Base-by-base conservation (phyloP, 2,329 filamentous ascomycete species). In the Paracoccidioides lutzii region DNA sequence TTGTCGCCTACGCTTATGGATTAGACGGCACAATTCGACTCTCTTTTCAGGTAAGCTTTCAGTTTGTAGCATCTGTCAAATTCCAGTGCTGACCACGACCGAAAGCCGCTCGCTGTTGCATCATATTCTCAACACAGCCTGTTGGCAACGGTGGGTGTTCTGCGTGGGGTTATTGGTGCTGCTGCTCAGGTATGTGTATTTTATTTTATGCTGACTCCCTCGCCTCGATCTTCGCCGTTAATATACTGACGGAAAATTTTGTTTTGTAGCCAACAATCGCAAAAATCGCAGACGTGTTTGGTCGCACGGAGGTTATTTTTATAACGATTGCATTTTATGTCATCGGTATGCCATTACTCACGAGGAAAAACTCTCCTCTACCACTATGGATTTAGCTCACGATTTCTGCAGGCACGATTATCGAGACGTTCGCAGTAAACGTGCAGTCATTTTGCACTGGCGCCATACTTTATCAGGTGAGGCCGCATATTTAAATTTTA, bases 1-100 rank as follows among this genome's bases (percentile, higher is more conserved):
- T 85, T 37, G 70, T 85, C 54, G 78, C 81, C 9, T 86, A 84
- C 65, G 79, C 76, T 38, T 86, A 85, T 64, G 78, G 80, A 1
- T 72, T 84, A 28, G 81, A 84, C 59, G 78, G 78, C 30, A 78
- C 73, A 0, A 71, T 83, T 45, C 75, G 81, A 12, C 59, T 59
- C 10, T 73, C 75, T 5, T 82, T 80, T 62, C 77, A 76, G 60
- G 52, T 35, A 32, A 8, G 30, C 44, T 42, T 45, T 42, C 57
- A 22, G 55, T 53, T 28, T 38, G 56, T 49, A 57, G 55, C 10
- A 61, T 58, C n/a, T 49, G 14, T 5, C 43, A 54, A 38, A 33
- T 15, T 2, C 14, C 33, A 4, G 9, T 46, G 32, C 53, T 63
- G 35, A 62, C 30, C n/a, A 32, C 30, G 30, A 53, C 38, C 55